Evolutionary conservation across 2,329 filamentous ascomycete species (phyloP), one percentile per base, ranked within the genome.

Genomic region (Lecanicillium sp.): DNA sequence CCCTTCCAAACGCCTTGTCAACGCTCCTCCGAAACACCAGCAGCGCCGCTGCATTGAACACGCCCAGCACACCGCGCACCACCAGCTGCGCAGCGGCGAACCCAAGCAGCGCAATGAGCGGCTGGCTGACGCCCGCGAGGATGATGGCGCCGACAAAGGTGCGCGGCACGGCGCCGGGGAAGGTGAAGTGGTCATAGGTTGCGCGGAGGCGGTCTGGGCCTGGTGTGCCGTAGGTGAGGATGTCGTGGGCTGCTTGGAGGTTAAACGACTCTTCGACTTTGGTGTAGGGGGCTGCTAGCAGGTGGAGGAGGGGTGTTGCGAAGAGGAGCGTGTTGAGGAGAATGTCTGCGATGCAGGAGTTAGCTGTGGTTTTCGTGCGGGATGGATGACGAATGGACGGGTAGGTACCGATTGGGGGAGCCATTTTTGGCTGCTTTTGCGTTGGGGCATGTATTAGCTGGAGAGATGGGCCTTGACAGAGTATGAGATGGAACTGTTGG

Each of bases 181-280:
- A 98, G 15, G 76, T 71, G 51, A 92, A 79, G 67, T 98, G 92
- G 57, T 98, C 92, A 65, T 94, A 98, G 36, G 75, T 65, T 4
- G 67, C 55, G 13, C 68, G 69, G 13, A 92, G 63, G 29, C 68
- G 72, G 11, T 67, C 57, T 37, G 65, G 54, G 13, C 73, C 57
- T 0, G 86, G 85, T 2, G 85, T 78, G 17, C 88, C 88, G 57
- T 92, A 87, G 28, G 75, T 73, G 43, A 95, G 61, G 27, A 98
- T 83, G 58, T 98, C 92, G 60, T 96, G 92, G 3, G 80, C 75
- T 5, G 92, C 92, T 60, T 98, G 92, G 42, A 96, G 78, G 59
- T 95, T 95, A 74, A 98, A 96, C 1, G 90, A 96, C 62, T 98
- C 92, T 60, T 98, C 92, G 43, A 98, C 92, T 61, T 98, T 98